phyloP scores from a whole-genome alignment of 768 basidiomycete species.

The Psilocybe sp. region DNA sequence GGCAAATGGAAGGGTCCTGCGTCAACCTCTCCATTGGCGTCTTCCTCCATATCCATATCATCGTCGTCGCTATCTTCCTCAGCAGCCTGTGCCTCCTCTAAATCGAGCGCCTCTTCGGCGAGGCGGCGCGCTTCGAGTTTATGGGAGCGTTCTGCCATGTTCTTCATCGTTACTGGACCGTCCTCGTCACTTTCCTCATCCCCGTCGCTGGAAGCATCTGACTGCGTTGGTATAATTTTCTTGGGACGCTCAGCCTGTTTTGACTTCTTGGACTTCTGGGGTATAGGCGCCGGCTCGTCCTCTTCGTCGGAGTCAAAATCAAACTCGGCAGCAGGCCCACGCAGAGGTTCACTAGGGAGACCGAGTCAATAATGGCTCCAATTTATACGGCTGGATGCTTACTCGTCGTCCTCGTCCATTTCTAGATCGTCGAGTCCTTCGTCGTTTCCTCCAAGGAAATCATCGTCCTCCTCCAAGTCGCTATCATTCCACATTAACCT shows the following conservation, averaged over 20 bases:
- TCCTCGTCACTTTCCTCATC: conserved; percentile 48
- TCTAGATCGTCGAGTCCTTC: conserved; percentile 52
- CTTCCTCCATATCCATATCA: conserved; percentile 40
- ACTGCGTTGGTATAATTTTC: conserved; percentile 50
- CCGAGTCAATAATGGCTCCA: conserved; percentile 2
- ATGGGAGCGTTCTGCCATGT: conserved; percentile 79
- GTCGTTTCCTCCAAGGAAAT: conserved; percentile 30
- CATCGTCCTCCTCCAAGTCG: conserved; percentile 26
- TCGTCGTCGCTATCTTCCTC: conserved; percentile 48
- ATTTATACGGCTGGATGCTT: background rate
- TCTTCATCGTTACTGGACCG: conserved; percentile 64
- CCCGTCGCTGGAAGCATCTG: conserved; percentile 34
- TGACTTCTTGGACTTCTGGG: conserved; percentile 45
- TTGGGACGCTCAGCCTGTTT: conserved; percentile 47
- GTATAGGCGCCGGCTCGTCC: conserved; percentile 34
- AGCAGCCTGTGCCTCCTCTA: conserved; percentile 59
- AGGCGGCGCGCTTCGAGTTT: conserved; percentile 69
- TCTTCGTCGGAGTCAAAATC: conserved; percentile 66
- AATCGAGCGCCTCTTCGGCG: conserved; percentile 67
- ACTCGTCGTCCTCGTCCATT: conserved; percentile 40
- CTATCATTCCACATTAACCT: conserved; percentile 48
- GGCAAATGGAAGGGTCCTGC: conserved; percentile 59
- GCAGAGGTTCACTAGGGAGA: conserved; percentile 42
- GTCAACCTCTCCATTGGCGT: conserved; percentile 43
- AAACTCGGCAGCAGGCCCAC: conserved; percentile 54